Evolutionary conservation across 371 early-diverging fungal species (phyloP).

Genomic region (Mortierella sp.): DNA sequence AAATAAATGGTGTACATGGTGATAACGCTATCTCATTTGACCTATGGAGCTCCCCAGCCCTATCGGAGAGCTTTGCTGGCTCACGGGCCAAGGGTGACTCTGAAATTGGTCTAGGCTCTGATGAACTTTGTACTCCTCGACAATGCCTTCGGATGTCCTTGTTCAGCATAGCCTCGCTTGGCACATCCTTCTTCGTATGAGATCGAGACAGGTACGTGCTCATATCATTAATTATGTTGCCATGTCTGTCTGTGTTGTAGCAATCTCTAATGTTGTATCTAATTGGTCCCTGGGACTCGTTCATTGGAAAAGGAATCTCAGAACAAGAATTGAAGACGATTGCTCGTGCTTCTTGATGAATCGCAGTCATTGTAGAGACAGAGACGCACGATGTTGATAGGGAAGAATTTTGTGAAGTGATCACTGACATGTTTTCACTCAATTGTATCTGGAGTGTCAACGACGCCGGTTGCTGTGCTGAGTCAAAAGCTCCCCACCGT

Average conservation of each 20-base stretch:
- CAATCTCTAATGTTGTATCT: background rate
- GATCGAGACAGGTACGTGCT: background rate
- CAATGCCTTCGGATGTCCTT: slow-evolving; percentile 19
- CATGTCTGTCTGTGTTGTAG: background rate
- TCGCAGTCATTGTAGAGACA: slow-evolving; percentile 8
- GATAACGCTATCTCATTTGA: slow-evolving; percentile 7
- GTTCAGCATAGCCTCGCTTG: slow-evolving; percentile 10
- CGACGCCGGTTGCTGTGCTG: slow-evolving; percentile 13
- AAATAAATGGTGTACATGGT: background rate
- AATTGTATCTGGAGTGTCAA: slow-evolving; percentile 10
- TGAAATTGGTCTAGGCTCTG: slow-evolving; percentile 9
- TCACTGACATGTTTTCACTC: slow-evolving; percentile 11
- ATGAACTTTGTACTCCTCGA: background rate
- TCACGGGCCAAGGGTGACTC: slow-evolving; percentile 21
- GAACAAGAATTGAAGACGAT: background rate
- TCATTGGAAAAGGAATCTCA: background rate
- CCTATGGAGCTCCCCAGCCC: background rate
- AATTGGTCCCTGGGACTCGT: slow-evolving; percentile 3
- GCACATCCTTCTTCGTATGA: background rate
- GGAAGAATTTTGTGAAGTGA: background rate
- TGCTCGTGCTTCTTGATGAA: background rate
- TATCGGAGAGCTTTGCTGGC: slow-evolving; percentile 12
- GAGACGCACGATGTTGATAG: background rate
- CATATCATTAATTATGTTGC: background rate
- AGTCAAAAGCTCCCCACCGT: slow-evolving; percentile 17